Evolutionary conservation across 1,284 basidiomycete species (phyloP), one percentile per base, ranked within the genome.

Genomic region (Moniliophthora roreri): DNA sequence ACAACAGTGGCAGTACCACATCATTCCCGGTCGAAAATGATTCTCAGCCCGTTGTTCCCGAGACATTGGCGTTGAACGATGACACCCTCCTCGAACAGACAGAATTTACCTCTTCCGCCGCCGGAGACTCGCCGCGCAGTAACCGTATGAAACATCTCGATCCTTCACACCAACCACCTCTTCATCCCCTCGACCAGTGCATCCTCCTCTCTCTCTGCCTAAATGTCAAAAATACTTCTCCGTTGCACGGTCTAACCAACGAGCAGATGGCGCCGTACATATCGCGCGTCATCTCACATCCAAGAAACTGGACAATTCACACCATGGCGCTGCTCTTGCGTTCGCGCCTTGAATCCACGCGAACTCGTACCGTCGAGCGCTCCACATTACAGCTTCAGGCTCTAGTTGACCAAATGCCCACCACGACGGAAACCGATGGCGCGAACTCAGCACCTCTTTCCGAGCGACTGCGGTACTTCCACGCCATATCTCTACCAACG

Each of bases 81-180:
- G 97, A 99, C 70, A 98, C 95, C 0, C 78, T 99, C 9, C 81
- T 99, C 40, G 97, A 99, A 70, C 86, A 91, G 63, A 99, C 96
- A 3, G 82, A 89, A 63, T 99, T 94, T 69, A 93, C 93, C 7
- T 85, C 81, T 7, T 87, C 83, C 1, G 71, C 71, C 36, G 70
- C 79, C n/a, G n/a, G n/a, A n/a, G 24, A 46, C 16, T 68, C 75
- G 9, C 63, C 73, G 15, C 69, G 67, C 23, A 67, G 70, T 48
- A 73, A 73, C 23, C 70, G 69, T 54, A 74, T 92, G 55, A 54
- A 68, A 18, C 85, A 89, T 63, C 75, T 98, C 53, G 84, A 96
- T 66, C 95, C 95, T 0, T 78, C 86, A 4, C 73, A 83, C 11
- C 97, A 98, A 66, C 94, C 94, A 1, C 73, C 89, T 0, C 79